Base-by-base conservation (phyloP, 2,329 filamentous ascomycete species). In the Lasiodiplodia theobromae region DNA sequence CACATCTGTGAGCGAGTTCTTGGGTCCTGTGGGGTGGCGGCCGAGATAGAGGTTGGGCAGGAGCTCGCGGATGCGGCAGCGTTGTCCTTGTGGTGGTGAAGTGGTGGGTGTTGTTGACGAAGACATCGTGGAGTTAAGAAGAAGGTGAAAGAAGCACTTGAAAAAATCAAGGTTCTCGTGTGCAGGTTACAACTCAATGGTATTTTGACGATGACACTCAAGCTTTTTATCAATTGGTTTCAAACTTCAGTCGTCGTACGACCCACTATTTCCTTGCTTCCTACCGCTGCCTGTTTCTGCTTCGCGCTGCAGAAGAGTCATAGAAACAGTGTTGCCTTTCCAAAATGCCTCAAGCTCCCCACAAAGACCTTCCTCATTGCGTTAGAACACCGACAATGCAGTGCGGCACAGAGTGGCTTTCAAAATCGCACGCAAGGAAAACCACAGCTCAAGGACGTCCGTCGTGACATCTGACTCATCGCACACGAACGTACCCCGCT, bases 1-100 rank as follows among this genome's bases (percentile, higher is more conserved):
- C 14, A 83, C 74, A 65, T 84, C 82, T n/a, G 81, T 82, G 54
- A 83, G 71, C 52, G 78, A 79, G 71, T 84, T 83, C 68, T 78
- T 79, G 2, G 77, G 73, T 1, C 82, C 82, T 0, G 81, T 69
- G 0, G 75, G 70, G 60, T 79, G 78, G 54, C 77, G 75, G 18
- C 80, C 80, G 2, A 81, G 74, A 58, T 78, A 71, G 18, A 80
- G 70, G 16, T 70, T 75, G 25, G 81, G 76, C 12, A 82, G 77
- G 10, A 83, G 72, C 11, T 80, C 74, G 56, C 81, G 76, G 54
- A 83, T 74, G 68, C 79, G 74, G 66, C 76, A 75, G 34, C 78
- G 78, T 10, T 18, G 16, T 44, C 49, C 25, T 31, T 14, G 28
- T 23, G 25, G 14, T 16, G 52, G 10, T 8, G 8, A 18, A 11